Base-by-base conservation (phyloP, 306 rosid species). In the Oxytropis ochrocephala region DNA sequence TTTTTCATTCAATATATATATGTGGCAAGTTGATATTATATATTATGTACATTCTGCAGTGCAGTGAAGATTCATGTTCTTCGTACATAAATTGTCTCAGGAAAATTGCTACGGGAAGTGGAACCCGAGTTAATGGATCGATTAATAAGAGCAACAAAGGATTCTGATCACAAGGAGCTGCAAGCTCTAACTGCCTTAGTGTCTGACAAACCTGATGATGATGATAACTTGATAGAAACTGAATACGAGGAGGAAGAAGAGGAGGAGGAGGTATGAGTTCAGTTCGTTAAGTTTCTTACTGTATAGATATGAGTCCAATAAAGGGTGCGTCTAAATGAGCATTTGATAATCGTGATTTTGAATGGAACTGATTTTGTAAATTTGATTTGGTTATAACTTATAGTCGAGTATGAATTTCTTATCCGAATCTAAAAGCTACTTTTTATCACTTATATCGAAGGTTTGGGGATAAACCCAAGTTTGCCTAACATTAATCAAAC, bases 51-150 rank as follows among this genome's bases (percentile, higher is more conserved):
- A 49, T 53, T 46, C 38, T 50, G 44, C 73, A 24, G 67, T 61
- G 32, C 62, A 17, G 62, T 42, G 67, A 68, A 56, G 56, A 54
- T 58, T 78, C 74, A 65, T 69, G 48, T 85, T 72, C 71, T 62
- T 72, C 35, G 16, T 55, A 27, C 67, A 16, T 62, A 13, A 35
- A 67, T 74, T 64, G 60, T 82, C 57, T 57, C 79, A 80, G 96
- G 97, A 70, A 81, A 95, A 82, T 82, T 91, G 77, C 79, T 91
- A 59, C 83, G 96, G 32, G 87, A 83, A 7, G 95, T 79, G 69
- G 79, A 85, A 50, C 88, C 95, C 0, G 96, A 87, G 55, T 86
- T 95, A 78, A 87, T 95, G 96, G 97, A 91, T 64, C 72, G 71
- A 52, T 82, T 89, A 64, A 84, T 89, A 68, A 81, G 59, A 78